phyloP scores from a whole-genome alignment of 148 eudicot genomes.

The Hydrangea macrophylla region DNA sequence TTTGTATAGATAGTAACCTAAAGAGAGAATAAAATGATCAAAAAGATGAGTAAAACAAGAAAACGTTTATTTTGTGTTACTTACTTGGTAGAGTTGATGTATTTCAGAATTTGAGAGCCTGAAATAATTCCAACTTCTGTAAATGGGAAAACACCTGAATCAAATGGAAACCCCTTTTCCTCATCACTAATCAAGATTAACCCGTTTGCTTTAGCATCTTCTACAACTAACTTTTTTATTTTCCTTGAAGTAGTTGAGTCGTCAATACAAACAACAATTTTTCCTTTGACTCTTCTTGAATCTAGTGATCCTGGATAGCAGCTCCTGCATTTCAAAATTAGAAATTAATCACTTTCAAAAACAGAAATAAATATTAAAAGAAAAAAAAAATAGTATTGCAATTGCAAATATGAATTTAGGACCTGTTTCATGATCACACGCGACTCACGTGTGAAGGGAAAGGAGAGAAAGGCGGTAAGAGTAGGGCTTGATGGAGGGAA shows the following conservation, averaged over 20 bases:
- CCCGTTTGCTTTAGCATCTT: constrained; percentile 65
- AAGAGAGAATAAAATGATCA: background rate
- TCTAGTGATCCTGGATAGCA: constrained; percentile 66
- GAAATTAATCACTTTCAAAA: background rate
- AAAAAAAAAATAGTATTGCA: too few relatives aligned
- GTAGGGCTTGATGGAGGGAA: too few relatives aligned
- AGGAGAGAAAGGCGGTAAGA: too few relatives aligned
- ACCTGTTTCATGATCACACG: too few relatives aligned
- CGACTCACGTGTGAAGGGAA: too few relatives aligned
- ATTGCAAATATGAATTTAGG: too few relatives aligned
- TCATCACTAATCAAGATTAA: constrained; percentile 40
- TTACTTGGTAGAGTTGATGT: constrained; percentile 65
- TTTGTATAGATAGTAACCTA: background rate
- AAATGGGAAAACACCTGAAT: constrained; percentile 54
- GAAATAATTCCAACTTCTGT: constrained; percentile 40
- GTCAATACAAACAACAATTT: constrained; percentile 48
- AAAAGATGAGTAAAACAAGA: background rate
- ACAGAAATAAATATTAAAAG: too few relatives aligned
- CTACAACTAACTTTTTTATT: constrained; percentile 58
- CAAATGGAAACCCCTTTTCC: constrained; percentile 42
- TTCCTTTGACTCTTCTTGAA: constrained; percentile 46
- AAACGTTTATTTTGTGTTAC: background rate
- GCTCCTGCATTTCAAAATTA: constrained; percentile 34
- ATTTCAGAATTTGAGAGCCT: constrained; percentile 45
- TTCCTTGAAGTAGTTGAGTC: constrained; percentile 33